Base-by-base conservation (phyloP, 129 eudicot genomes). In the Gnaphalium uliginosum region DNA sequence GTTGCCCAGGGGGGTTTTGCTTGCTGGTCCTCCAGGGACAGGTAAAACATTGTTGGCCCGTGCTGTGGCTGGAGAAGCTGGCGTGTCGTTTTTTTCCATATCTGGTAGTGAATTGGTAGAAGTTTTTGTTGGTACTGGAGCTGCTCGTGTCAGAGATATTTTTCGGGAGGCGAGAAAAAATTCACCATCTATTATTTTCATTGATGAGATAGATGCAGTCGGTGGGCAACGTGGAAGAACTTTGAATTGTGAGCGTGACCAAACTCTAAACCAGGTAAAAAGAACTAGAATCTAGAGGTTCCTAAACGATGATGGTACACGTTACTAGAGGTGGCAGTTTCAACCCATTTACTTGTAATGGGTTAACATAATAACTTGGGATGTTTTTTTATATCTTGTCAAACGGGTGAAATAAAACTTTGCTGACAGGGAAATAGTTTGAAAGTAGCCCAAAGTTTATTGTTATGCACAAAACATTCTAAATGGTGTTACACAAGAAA, bases 171-270 rank as follows among this genome's bases (percentile, higher is more conserved):
- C 90, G 21, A 83, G 90, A 74, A 86, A 86, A 74, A 79, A 33
- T 53, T 67, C 90, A 11, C 90, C 87, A 2, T 83, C 90, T 2
- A 86, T 79, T 57, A 66, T 80, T 66, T 86, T 86, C 73, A 83
- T 86, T 30, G 87, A 86, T 74, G 90, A 83, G 69, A 77, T 86
- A 5, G 90, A 86, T 32, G 85, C 85, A 1, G 90, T 86, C 24
- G 90, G 90, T 17, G 90, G 87, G 23, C 78, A 86, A 72, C 90
- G 87, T 69, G 90, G 87, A 69, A 86, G 90, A 68, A 86, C 87
- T 73, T 83, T 86, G 71, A 86, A 86, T 69, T 85, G 85, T 69
- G 90, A 86, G 71, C 87, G 90, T 32, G 90, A 83, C 43, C 90
- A 86, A 73, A 86, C 88, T 14, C 57, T 86, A 33, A 86, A 86